Conservation (phyloP, 805 yeast species). For the Debaryomyces hansenii region DNA sequence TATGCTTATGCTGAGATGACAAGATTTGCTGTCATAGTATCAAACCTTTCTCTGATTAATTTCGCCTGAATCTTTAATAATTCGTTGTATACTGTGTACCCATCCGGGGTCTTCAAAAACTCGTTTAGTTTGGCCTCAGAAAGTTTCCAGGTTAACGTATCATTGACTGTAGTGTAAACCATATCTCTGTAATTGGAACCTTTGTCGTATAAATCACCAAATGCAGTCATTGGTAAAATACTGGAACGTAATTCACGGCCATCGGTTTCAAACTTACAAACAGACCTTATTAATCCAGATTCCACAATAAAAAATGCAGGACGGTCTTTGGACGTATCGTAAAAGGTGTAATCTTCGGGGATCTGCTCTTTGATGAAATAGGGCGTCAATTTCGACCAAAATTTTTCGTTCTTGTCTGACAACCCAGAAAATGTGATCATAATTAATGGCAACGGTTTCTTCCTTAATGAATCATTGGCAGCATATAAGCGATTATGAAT, state of each 20-base stretch:
- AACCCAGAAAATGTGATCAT: slow-evolving; percentile 65
- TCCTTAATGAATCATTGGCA: slow-evolving; percentile 34
- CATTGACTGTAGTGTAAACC: slow-evolving; percentile 56
- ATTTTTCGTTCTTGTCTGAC: slow-evolving; percentile 44
- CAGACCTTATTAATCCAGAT: slow-evolving; percentile 40
- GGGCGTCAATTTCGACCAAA: slow-evolving; percentile 66
- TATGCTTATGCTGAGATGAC: slow-evolving; percentile 49
- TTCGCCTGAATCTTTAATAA: slow-evolving; percentile 59
- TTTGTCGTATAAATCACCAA: slow-evolving; percentile 55
- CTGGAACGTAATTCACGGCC: slow-evolving; percentile 35
- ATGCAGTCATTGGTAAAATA: slow-evolving; percentile 71
- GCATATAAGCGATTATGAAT: slow-evolving; percentile 50
- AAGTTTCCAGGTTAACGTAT: slow-evolving; percentile 69
- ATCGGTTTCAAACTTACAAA: slow-evolving; percentile 38
- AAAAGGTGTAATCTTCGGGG: slow-evolving; percentile 45
- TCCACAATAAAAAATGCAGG: slow-evolving; percentile 62
- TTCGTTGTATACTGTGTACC: slow-evolving; percentile 61
- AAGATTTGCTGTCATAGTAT: slow-evolving; percentile 73
- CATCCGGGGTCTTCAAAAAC: slow-evolving; percentile 44
- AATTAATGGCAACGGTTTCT: slow-evolving; percentile 63
- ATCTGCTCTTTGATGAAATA: slow-evolving; percentile 51
- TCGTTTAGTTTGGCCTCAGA: slow-evolving; percentile 44
- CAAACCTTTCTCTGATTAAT: slow-evolving; percentile 69
- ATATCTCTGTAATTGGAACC: slow-evolving; percentile 43
- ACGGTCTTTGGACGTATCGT: slow-evolving; percentile 42